Percentiles rank a stretch among this genome's conserved stretches.
Conservation (phyloP, 148 eudicot species). For the Pharnaceum exiguum region DNA sequence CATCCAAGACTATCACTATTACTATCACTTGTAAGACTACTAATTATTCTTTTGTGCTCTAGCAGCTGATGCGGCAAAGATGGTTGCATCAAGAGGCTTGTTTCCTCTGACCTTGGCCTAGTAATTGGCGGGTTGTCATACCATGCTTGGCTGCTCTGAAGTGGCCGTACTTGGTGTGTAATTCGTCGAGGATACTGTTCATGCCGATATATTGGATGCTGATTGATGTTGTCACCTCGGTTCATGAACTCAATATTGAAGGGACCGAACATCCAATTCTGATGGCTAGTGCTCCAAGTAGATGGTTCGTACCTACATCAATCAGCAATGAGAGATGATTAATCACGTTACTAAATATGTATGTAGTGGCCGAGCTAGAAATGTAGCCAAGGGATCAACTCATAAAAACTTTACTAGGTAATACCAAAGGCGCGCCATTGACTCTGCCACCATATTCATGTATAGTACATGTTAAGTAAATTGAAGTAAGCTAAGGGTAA, state of each 20-base stretch:
- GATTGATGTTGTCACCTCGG: constrained; percentile 12
- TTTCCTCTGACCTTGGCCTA: neutral
- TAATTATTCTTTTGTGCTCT: neutral
- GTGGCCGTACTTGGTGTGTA: constrained; percentile 3
- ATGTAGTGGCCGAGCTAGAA: too few relatives aligned
- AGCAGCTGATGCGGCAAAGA: neutral
- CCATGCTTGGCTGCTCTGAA: constrained; percentile 1
- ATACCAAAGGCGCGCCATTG: too few relatives aligned
- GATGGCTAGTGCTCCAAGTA: constrained; percentile 27
- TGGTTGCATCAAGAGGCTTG: constrained; percentile 1
- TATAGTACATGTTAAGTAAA: too few relatives aligned
- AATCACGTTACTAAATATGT: neutral
- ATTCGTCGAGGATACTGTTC: constrained; percentile 9
- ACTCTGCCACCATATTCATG: too few relatives aligned
- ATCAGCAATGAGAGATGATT: neutral
- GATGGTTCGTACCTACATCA: constrained; percentile 35
- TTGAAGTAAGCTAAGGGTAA: too few relatives aligned
- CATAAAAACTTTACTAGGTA: too few relatives aligned
- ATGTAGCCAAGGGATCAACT: too few relatives aligned
- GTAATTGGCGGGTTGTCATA: neutral
- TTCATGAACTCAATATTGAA: constrained; percentile 4
- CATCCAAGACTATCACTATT: neutral
- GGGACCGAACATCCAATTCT: constrained; percentile 25
- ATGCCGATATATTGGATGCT: constrained; percentile 19
- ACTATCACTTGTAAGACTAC: neutral